A percentile compares a stretch with the other conserved stretches of the same genome.
Conservation (phyloP, 2,329 filamentous ascomycete species). For the Fusarium austroafricanum region DNA sequence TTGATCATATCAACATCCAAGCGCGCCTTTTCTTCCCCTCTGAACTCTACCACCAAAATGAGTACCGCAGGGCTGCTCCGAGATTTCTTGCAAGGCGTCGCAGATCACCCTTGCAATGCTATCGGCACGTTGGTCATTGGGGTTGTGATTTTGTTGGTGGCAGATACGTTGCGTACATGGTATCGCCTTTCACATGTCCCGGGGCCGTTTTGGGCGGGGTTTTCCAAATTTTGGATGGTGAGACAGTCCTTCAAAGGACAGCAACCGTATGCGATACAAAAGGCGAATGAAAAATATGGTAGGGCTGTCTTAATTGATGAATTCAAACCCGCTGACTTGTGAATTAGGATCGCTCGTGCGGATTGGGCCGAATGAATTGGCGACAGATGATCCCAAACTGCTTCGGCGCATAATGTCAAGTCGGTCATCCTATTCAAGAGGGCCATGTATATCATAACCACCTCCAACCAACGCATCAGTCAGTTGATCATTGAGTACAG, state of each 20-base stretch:
- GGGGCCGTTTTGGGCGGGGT: conserved; percentile 49
- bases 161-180: conserved; percentile 40
- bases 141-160: conserved; percentile 15
- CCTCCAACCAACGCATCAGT: accelerated
- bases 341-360: conserved; percentile 3
- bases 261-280: conserved; percentile 43
- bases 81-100: not conserved
- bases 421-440: conserved; percentile 61
- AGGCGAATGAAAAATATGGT: conserved; percentile 24
- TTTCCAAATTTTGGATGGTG: conserved; percentile 51
- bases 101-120: not conserved
- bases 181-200: conserved; percentile 51
- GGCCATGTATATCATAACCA: conserved; percentile 53
- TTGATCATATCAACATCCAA: not conserved
- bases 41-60: not conserved
- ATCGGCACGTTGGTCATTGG: not conserved
- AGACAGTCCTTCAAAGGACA: conserved; percentile 41
- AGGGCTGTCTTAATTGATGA: not conserved
- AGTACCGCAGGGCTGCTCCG: not conserved
- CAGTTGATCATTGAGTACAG: not conserved
- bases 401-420: conserved; percentile 57
- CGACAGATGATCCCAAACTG: conserved; percentile 11
- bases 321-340: accelerated
- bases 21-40: not conserved
- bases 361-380: conserved; percentile 20